A percentile compares a stretch with the other conserved stretches of the same genome.
Conservation (phyloP, 2,329 filamentous ascomycete species). For the Alternaria triticina region DNA sequence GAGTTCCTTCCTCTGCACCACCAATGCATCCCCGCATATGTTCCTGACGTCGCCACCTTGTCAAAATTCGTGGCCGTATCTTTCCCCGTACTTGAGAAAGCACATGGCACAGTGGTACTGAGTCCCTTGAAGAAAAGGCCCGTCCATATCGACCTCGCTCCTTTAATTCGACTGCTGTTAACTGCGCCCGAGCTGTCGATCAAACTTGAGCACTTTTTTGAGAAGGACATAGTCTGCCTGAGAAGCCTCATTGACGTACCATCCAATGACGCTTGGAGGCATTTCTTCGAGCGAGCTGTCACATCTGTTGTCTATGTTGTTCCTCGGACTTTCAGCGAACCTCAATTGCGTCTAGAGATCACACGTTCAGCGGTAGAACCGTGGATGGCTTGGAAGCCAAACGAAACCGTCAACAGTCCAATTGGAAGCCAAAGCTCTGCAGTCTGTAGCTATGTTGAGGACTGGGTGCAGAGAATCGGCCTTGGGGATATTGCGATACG, state of each 20-base stretch:
- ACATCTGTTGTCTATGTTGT: background rate
- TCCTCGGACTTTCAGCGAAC: too few species aligned
- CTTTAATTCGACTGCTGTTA: too few species aligned
- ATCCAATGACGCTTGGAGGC: background rate
- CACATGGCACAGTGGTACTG: too few species aligned
- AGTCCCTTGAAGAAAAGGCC: too few species aligned
- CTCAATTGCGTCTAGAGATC: background rate
- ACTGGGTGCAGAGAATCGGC: background rate
- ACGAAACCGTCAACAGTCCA: too few species aligned
- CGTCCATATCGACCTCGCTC: too few species aligned
- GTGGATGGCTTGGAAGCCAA: background rate
- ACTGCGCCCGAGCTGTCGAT: too few species aligned
- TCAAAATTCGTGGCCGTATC: background rate
- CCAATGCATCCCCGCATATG: background rate
- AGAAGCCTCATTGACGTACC: background rate
- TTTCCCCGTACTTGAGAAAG: too few species aligned
- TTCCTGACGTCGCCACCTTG: background rate
- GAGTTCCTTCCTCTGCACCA: background rate
- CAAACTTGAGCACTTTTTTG: too few species aligned
- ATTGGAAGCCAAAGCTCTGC: too few species aligned
- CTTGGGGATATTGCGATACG: background rate
- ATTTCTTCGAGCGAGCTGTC: background rate
- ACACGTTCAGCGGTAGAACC: background rate
- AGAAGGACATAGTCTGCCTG: background rate
- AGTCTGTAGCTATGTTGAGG: too few species aligned